Evolutionary conservation across 176 grass and related monocot species (phyloP).

Genomic region (Eremochloa ophiuroides): DNA sequence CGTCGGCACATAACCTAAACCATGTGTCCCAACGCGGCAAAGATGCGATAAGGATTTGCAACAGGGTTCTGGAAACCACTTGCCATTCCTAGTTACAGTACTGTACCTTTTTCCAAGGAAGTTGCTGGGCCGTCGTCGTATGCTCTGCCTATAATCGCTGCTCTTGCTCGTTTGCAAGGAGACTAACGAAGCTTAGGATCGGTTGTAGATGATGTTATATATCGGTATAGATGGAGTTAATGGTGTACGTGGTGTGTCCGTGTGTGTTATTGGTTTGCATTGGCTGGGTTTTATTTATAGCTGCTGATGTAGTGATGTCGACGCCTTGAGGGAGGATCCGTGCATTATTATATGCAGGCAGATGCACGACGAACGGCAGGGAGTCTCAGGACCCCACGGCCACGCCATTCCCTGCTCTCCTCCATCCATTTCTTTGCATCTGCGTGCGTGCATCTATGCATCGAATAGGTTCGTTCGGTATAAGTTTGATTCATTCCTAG

Average conservation of each 20-base stretch:
- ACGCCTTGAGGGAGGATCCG: not conserved
- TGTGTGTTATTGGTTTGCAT: not conserved
- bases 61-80: constrained; percentile 2
- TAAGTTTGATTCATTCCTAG: not conserved
- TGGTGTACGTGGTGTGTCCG: not conserved
- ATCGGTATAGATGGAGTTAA: not conserved
- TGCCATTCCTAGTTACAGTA: not conserved
- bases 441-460: not conserved
- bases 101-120: not conserved
- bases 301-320: not conserved
- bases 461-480: constrained; percentile 20
- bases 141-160: not conserved
- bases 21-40: not conserved
- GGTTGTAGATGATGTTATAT: not conserved
- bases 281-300: not conserved
- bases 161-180: not conserved
- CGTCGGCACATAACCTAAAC: not conserved
- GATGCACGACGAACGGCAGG: not conserved
- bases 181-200: not conserved
- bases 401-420: not conserved
- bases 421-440: constrained; percentile 11
- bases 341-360: not conserved
- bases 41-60: constrained; percentile 20
- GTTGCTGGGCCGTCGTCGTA: not conserved
- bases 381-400: not conserved